These are phyloP conservation scores for Cyclotella sp. DNA, from an alignment of 108 stramenopile genomes.

Conservation along the genomic window DNA sequence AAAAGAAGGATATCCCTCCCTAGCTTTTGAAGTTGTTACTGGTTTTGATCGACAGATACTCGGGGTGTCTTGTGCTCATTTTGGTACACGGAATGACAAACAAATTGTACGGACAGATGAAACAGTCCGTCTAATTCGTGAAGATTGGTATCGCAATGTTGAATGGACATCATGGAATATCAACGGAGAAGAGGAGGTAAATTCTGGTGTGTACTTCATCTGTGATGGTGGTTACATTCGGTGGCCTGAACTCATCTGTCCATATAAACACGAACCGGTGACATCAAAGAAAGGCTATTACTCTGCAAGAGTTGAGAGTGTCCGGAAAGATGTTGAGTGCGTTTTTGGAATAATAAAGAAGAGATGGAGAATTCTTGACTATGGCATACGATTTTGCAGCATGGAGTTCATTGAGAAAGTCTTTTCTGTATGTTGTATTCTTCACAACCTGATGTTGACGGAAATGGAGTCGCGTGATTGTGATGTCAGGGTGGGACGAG, in stretches of 20 bases:
- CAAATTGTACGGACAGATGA: constrained; percentile 10
- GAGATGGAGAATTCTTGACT: constrained; percentile 27
- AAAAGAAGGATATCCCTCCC: constrained; percentile 39
- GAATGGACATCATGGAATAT: constrained; percentile 13
- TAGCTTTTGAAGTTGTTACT: constrained; percentile 37
- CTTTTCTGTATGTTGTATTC: constrained; percentile 30
- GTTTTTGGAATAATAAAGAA: constrained; percentile 31
- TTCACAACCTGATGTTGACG: constrained; percentile 39
- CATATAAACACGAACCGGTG: constrained; percentile 10
- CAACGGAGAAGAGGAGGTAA: neutral
- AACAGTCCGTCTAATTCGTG: neutral
- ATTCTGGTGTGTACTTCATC: constrained; percentile 38
- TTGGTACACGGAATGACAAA: constrained; percentile 25
- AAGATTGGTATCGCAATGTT: neutral
- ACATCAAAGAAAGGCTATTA: constrained; percentile 4
- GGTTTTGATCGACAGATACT: constrained; percentile 6
- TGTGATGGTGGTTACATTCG: constrained; percentile 54
- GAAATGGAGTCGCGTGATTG: constrained; percentile 10
- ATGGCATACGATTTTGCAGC: constrained; percentile 7
- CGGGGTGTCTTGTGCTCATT: constrained; percentile 9
- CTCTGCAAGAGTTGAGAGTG: constrained; percentile 41
- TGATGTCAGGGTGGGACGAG: too few relatives aligned
- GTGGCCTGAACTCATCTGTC: constrained; percentile 40
- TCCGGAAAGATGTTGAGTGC: constrained; percentile 62
- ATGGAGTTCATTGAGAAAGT: constrained; percentile 16